Evolutionary conservation across 2,329 filamentous ascomycete species (phyloP).

Genomic region (Phyllosticta capitalensis): DNA sequence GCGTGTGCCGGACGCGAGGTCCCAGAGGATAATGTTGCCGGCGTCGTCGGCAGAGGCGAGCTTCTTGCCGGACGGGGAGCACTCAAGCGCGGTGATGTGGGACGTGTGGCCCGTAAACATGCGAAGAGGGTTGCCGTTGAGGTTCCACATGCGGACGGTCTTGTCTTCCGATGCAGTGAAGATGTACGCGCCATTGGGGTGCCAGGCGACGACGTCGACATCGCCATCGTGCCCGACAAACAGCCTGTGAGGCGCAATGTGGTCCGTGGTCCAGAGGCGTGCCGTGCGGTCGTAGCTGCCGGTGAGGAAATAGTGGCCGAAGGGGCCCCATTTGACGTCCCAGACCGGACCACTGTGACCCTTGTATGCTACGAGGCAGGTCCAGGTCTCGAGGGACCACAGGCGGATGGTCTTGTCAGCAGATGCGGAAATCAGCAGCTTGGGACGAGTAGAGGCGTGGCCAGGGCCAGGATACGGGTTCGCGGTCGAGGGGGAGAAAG

Average conservation of each 20-base stretch:
- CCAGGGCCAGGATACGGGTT: constrained; percentile 37
- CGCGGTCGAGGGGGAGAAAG: constrained; percentile 67
- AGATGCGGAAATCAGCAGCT: constrained; percentile 77
- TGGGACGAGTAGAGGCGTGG: constrained; percentile 47
- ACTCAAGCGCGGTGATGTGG: constrained; percentile 75
- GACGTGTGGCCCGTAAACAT: constrained; percentile 88
- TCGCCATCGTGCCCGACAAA: constrained; percentile 88
- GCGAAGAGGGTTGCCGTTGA: constrained; percentile 82
- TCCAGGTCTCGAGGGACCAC: constrained; percentile 87
- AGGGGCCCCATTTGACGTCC: constrained; percentile 81
- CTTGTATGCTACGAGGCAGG: constrained; percentile 89
- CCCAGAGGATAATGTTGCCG: constrained; percentile 91
- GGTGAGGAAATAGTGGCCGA: constrained; percentile 89
- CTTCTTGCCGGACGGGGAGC: constrained; percentile 77
- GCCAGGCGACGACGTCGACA: constrained; percentile 87
- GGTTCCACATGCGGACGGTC: constrained; percentile 93
- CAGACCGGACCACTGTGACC: constrained; percentile 85
- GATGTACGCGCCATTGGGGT: constrained; percentile 86
- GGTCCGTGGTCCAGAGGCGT: constrained; percentile 85
- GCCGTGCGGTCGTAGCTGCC: constrained; percentile 84
- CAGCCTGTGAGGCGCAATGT: constrained; percentile 78
- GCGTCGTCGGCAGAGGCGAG: constrained; percentile 84
- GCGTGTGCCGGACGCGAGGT: constrained; percentile 72
- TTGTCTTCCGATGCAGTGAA: constrained; percentile 92
- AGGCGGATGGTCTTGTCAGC: constrained; percentile 81